Evolutionary conservation across 192 early-diverging fungal species (phyloP), one percentile per base, ranked within the genome.

Genomic region (Gaertneriomyces semiglobifer): DNA sequence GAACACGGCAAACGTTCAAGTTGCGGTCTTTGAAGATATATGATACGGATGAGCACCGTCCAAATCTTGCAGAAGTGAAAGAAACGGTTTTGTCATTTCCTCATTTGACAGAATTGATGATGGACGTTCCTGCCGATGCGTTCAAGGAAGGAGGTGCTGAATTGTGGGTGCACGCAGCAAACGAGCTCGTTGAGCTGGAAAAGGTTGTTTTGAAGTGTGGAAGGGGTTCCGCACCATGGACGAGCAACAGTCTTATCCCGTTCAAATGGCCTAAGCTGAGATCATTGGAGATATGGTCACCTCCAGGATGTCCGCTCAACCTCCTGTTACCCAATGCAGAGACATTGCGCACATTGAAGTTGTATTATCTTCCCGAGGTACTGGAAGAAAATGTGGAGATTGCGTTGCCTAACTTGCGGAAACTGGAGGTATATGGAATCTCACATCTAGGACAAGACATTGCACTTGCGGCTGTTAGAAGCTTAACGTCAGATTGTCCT

Each of bases 241-340:
- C 50, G 50, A 6, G 50, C 20, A 6, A 52, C 20, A 52, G n/a
- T 52, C 0, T 33, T 2, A 2, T 33, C 1, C 50, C 50, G 20
- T 20, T 52, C 50, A n/a, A 52, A n/a, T 52, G n/a, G 50, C 50
- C 50, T n/a, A 52, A 52, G n/a, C 50, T 52, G n/a, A n/a, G 20
- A 6, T 18, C 50, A 5, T 5, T 52, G 50, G n/a, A n/a, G n/a
- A 52, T 52, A 52, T 52, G 50, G 50, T 52, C 50, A 6, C 20
- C n/a, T 20, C 50, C 50, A 3, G 20, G n/a, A 5, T 52, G n/a
- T 6, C 50, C 50, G 5, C 20, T 52, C 50, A 52, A 52, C 50
- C 20, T 52, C 20, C n/a, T 52, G n/a, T 6, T 52, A 52, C 50
- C 50, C n/a, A 52, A 52, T 6, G 3, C 50, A 4, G n/a, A n/a